Percentiles rank a stretch among this genome's conserved stretches.
phyloP scores from a whole-genome alignment of 1,284 basidiomycete species.

The Cutaneotrichosporon daszewskae region DNA sequence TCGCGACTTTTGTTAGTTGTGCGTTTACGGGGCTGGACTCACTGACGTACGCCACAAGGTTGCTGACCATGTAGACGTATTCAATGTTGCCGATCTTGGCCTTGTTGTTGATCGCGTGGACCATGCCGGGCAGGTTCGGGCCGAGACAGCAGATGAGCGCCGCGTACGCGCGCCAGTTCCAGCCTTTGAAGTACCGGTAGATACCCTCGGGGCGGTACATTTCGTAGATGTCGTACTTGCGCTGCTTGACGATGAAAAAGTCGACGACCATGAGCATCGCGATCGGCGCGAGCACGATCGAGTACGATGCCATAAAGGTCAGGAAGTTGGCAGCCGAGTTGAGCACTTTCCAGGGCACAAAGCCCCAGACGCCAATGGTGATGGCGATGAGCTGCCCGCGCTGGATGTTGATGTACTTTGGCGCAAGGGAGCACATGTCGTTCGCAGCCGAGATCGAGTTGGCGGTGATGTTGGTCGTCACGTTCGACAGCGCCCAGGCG shows the following conservation, averaged over 20 bases:
- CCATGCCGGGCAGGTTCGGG: constrained; percentile 41
- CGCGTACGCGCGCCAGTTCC: constrained; percentile 41
- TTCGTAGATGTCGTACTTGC: constrained; percentile 36
- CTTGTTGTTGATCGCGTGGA: constrained; percentile 32
- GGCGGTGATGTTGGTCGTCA: constrained; percentile 65
- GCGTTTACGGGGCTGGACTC: no score
- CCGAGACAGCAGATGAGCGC: constrained; percentile 34
- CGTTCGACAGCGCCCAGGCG: constrained; percentile 60
- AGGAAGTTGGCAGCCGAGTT: constrained; percentile 38
- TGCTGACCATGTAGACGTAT: constrained; percentile 28
- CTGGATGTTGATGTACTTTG: constrained; percentile 64
- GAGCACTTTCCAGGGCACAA: constrained; percentile 42
- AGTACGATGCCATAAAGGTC: constrained; percentile 43
- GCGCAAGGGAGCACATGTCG: constrained; percentile 59
- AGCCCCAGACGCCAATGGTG: constrained; percentile 62
- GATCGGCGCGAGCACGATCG: constrained; percentile 41
- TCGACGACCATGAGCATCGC: constrained; percentile 41
- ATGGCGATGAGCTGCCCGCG: constrained; percentile 70
- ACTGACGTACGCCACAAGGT: constrained; percentile 10
- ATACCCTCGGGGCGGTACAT: constrained; percentile 45
- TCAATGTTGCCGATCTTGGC: constrained; percentile 37
- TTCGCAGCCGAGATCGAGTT: constrained; percentile 71
- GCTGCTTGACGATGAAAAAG: constrained; percentile 36
- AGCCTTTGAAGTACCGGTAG: constrained; percentile 34
- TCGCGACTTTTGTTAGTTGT: no score